Base-by-base conservation (phyloP, 2,329 filamentous ascomycete genomes). In the Botryotinia calthae region DNA sequence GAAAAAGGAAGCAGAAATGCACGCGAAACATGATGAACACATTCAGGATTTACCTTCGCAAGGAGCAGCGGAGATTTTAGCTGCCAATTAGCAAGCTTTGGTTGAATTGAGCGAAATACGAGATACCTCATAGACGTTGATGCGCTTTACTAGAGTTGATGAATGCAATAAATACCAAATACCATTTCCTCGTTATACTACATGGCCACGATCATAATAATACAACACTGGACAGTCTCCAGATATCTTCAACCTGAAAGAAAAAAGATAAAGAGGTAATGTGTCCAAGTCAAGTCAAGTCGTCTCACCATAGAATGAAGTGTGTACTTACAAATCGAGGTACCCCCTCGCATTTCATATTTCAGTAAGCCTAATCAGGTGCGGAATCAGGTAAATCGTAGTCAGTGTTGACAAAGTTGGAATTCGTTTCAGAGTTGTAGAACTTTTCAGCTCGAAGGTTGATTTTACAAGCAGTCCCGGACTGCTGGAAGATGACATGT, bases 11-110 rank as follows among this genome's bases (percentile, higher is more conserved):
- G 74, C 74, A 37, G 71, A 75, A n/a, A 63, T 58, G 1, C 73
- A 83, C 82, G 6, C 84, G 75, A 84, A 84, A 56, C 84, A 86
- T 76, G 58, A 84, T 71, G 76, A 82, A 71, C 85, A 25, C 12
- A 37, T 70, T 16, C 70, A 88, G 71, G 82, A 83, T 71, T 83
- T 83, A 66, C 80, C 82, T 3, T 82, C 85, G 25, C 83, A 86
- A 4, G 86, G 88, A 63, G 87, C 87, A 10, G 87, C 86, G 1
- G 86, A 86, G 76, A 89, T 90, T 62, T 76, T 90, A 73, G 84
- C 88, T 31, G 88, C 88, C 28, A 89, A 86, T 76, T 90, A 76
- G 66, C 73, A 4, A 63, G n/a, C 5, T 28, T 6, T 42, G 18
- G 48, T n/a, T 67, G 18, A 10, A 25, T 67, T 42, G 25, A 42